Base-by-base conservation (phyloP, 331 rosid species). In the Phaseolus coccineus region DNA sequence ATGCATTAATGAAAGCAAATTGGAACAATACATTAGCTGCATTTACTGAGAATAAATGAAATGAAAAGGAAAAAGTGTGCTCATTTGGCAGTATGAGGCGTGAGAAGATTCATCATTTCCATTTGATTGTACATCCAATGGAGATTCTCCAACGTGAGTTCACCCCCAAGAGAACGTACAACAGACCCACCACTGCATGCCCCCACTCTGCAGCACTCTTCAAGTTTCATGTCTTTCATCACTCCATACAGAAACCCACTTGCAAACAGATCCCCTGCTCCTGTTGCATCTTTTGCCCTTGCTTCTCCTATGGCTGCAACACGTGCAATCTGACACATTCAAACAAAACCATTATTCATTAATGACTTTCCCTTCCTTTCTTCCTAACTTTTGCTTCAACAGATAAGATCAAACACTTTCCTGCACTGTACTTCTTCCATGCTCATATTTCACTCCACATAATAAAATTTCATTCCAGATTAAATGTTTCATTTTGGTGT, bases 261-360 rank as follows among this genome's bases (percentile, higher is more conserved):
- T 0, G 97, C 98, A 83, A 92, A 95, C 68, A 95, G 88, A 83
- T 94, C 97, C 8, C 98, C 97, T 37, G 97, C 97, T 61, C 97
- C 97, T 1, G 97, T 92, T 58, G 97, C 97, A 78, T 92, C 97
- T 1, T 35, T 76, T 10, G 93, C 96, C 61, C 82, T 91, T 12
- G 91, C 35, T 84, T 84, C 89, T 71, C 97, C 91, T 51, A 87
- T 86, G 35, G 97, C 97, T 1, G 92, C 90, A 35, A 92, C 92
- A 69, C 85, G 69, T 55, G 89, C 97, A 74, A 82, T 79, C 97
- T 94, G 88, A 61, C 74, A 66, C 16, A 2, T 28, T 80, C 30
- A 53, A 62, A 76, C 47, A 28, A n/a, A 65, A 63, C n/a, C 75
- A 14, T 51, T 14, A 16, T 62, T 30, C 37, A 19, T 19, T 19